Conservation (phyloP, 108 stramenopile species). For the Nitzschia sp. region DNA sequence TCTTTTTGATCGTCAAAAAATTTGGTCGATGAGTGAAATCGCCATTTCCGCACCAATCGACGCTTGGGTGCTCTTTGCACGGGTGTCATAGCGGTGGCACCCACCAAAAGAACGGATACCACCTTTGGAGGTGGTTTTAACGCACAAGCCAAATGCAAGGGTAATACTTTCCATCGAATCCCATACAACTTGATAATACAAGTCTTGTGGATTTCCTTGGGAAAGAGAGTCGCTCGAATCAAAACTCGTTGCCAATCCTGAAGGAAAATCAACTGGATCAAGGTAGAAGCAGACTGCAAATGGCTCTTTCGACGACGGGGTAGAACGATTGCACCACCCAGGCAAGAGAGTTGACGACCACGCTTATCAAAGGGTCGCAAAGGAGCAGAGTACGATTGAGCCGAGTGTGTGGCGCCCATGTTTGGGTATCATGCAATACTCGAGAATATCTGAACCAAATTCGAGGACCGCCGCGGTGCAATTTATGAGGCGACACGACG, state of each 20-base stretch:
- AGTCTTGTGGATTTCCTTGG: conserved; percentile 22
- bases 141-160: conserved; percentile 42
- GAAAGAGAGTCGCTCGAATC: conserved; percentile 32
- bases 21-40: neutral
- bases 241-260: conserved; percentile 46
- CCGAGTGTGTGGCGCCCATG: conserved; percentile 3
- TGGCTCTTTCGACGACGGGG: neutral
- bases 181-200: conserved; percentile 12
- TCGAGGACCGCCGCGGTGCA: no score
- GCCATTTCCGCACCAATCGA: neutral
- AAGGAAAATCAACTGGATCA: conserved; percentile 21
- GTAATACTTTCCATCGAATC: conserved; percentile 12
- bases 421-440: no score
- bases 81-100: neutral
- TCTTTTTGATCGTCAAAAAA: neutral
- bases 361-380: conserved; percentile 15
- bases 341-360: neutral
- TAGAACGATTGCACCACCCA: neutral
- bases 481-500: no score
- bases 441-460: no score
- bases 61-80: neutral
- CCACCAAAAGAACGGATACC: conserved; percentile 14
- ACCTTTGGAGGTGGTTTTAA: conserved; percentile 37
- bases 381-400: neutral
- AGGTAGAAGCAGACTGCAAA: neutral